Conservation (phyloP, 805 yeast species). For the Nematodospora valgi region DNA sequence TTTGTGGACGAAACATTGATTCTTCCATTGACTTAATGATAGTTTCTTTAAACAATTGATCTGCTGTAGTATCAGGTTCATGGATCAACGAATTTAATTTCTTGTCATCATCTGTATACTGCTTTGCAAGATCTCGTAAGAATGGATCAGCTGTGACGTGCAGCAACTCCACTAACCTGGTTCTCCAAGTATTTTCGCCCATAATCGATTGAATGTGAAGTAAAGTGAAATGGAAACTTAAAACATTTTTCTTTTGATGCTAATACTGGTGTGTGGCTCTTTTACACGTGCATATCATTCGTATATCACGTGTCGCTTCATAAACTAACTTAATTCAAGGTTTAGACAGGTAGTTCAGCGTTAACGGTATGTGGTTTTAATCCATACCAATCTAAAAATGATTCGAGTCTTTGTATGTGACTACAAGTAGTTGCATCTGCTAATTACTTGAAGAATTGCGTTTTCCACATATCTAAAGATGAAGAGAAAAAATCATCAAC, state of each 20-base stretch:
- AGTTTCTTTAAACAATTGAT: constrained; percentile 10
- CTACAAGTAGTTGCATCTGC: no score
- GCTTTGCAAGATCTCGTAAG: constrained; percentile 5
- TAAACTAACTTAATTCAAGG: no score
- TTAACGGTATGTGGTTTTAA: no score
- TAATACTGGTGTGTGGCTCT: background rate
- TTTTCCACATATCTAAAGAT: no score
- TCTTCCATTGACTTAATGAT: constrained; percentile 9
- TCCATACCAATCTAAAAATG: no score
- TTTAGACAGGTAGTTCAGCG: no score
- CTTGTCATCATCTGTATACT: constrained; percentile 2
- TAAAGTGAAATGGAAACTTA: background rate
- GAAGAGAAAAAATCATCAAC: constrained; percentile 4
- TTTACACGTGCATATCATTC: constrained; percentile 1
- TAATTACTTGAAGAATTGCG: no score
- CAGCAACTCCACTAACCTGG: constrained; percentile 9
- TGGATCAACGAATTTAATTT: constrained; percentile 2
- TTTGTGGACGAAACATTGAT: constrained; percentile 8
- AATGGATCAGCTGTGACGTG: constrained; percentile 10
- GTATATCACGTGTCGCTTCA: constrained; percentile 6
- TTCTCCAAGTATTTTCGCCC: constrained; percentile 8
- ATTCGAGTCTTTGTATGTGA: no score
- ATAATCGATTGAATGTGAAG: no score
- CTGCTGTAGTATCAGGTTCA: constrained; percentile 4
- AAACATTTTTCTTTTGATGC: constrained; percentile 1